A percentile compares a stretch with the other conserved stretches of the same genome.
phyloP scores from a whole-genome alignment of 768 basidiomycete species.

The Cytidiella melzeri region DNA sequence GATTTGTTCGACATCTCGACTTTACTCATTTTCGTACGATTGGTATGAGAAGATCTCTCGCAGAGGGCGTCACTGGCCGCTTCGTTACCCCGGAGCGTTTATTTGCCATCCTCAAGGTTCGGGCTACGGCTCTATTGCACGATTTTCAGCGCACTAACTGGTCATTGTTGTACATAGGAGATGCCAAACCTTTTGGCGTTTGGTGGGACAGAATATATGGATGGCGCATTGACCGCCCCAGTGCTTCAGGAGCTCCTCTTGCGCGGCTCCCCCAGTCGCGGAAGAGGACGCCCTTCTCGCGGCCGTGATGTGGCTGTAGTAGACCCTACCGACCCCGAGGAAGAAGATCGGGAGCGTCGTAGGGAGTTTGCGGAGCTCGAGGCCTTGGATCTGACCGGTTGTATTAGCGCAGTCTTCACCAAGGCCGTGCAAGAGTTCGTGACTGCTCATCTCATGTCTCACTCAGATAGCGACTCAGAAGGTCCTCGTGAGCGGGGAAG shows the following conservation, averaged over 20 bases:
- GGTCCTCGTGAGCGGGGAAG: slow-evolving; percentile 25
- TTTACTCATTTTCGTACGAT: slow-evolving; percentile 98
- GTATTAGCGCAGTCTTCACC: slow-evolving; percentile 87
- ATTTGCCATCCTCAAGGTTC: slow-evolving; percentile 68
- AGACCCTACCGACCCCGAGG: slow-evolving; percentile 56
- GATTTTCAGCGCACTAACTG: slow-evolving; percentile 6
- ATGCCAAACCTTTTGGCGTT: slow-evolving; percentile 81
- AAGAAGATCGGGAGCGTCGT: slow-evolving; percentile 71
- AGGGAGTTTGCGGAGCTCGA: slow-evolving; percentile 72
- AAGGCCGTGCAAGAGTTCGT: slow-evolving; percentile 83
- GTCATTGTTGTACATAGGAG: slow-evolving; percentile 48
- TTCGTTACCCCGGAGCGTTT: slow-evolving; percentile 92
- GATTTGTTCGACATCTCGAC: slow-evolving; percentile 81
- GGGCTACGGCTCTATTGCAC: slow-evolving; percentile 16
- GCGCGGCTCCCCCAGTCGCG: slow-evolving; percentile 68
- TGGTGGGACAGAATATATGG: slow-evolving; percentile 99
- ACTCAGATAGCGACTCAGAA: slow-evolving; percentile 32
- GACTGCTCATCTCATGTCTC: slow-evolving; percentile 49
- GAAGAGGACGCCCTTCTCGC: slow-evolving; percentile 61
- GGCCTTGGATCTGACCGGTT: slow-evolving; percentile 91
- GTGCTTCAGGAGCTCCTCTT: slow-evolving; percentile 90
- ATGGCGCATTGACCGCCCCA: slow-evolving; percentile 76
- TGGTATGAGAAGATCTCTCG: slow-evolving; percentile 89
- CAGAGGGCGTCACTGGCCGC: slow-evolving; percentile 81
- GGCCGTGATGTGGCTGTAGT: slow-evolving; percentile 46